phyloP scores from a whole-genome alignment of 2,329 filamentous ascomycete species.

The Cladobotryum protrusum region DNA sequence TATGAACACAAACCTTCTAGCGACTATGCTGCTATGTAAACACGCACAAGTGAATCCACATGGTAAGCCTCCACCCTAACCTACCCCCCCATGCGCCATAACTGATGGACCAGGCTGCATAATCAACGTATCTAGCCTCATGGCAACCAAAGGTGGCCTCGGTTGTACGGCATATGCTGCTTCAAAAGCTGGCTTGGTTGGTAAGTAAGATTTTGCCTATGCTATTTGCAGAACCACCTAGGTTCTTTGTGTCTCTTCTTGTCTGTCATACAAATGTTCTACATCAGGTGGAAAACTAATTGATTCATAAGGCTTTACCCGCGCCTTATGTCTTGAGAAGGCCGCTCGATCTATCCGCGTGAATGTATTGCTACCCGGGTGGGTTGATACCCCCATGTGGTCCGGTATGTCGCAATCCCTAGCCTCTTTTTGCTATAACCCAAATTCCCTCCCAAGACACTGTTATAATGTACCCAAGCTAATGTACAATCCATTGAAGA shows the following conservation, averaged over 20 bases:
- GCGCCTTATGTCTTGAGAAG: constrained; percentile 58
- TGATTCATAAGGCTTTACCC: constrained; percentile 53
- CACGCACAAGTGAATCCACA: constrained; percentile 29
- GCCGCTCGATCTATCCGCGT: constrained; percentile 59
- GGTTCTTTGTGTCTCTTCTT: constrained; percentile 10
- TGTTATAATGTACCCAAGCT: constrained; percentile 18
- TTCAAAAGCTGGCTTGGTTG: constrained; percentile 73
- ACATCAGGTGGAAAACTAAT: constrained; percentile 9
- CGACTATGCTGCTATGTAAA: constrained; percentile 58
- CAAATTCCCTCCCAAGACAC: constrained; percentile 5
- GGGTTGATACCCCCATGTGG: constrained; percentile 78
- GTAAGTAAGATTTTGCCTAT: constrained; percentile 32
- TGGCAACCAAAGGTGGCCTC: constrained; percentile 61
- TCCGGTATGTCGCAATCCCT: constrained; percentile 44
- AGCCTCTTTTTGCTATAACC: constrained; percentile 9
- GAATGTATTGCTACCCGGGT: constrained; percentile 77
- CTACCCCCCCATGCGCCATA: not conserved
- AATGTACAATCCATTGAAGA: constrained; percentile 35
- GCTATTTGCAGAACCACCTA: constrained; percentile 5
- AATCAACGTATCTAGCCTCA: constrained; percentile 73
- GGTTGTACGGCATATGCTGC: constrained; percentile 72
- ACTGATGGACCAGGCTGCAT: constrained; percentile 51
- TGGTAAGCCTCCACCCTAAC: constrained; percentile 18
- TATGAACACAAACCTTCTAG: constrained; percentile 63
- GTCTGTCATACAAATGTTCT: constrained; percentile 9